Conservation (phyloP, 2,329 filamentous ascomycete genomes). For the Cucurbitaria berberidis region DNA sequence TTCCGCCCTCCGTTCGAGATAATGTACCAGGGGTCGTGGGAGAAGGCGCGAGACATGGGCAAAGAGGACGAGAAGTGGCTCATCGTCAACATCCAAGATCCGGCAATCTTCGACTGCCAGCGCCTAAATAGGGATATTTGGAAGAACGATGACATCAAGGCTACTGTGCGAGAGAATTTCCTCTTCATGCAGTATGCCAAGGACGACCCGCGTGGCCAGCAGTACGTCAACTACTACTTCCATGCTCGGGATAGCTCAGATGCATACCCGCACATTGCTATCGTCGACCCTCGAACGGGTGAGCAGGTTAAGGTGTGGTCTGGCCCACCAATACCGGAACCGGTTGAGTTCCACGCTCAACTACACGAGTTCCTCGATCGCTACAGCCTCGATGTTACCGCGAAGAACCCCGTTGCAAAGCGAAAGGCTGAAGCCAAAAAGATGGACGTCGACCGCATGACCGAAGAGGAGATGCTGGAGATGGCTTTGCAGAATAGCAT, state of each 20-base stretch:
- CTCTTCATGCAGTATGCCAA: constrained; percentile 95
- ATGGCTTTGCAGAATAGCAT: constrained; percentile 91
- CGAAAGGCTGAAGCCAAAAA: constrained; percentile 73
- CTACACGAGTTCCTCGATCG: constrained; percentile 96
- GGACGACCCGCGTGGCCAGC: constrained; percentile 75
- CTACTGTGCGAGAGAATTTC: constrained; percentile 89
- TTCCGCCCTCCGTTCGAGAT: constrained; percentile 92
- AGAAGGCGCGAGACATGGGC: constrained; percentile 81
- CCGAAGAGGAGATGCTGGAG: constrained; percentile 96
- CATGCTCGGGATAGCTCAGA: constrained; percentile 77
- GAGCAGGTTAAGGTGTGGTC: constrained; percentile 98
- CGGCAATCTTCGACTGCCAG: constrained; percentile 93
- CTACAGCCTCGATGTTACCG: constrained; percentile 86
- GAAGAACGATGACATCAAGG: constrained; percentile 81
- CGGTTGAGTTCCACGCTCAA: constrained; percentile 85
- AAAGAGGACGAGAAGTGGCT: constrained; percentile 94
- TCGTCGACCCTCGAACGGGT: constrained; percentile 92
- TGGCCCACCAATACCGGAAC: constrained; percentile 75
- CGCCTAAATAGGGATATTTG: constrained; percentile 92
- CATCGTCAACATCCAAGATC: constrained; percentile 92
- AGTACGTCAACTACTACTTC: constrained; percentile 93
- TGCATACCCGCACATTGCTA: constrained; percentile 94
- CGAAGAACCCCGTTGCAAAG: constrained; percentile 90
- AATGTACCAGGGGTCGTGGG: constrained; percentile 81
- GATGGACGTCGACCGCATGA: constrained; percentile 84